Evolutionary conservation across 2,329 filamentous ascomycete species (phyloP), one percentile per base, ranked within the genome.

Genomic region (Orbilia quercus): DNA sequence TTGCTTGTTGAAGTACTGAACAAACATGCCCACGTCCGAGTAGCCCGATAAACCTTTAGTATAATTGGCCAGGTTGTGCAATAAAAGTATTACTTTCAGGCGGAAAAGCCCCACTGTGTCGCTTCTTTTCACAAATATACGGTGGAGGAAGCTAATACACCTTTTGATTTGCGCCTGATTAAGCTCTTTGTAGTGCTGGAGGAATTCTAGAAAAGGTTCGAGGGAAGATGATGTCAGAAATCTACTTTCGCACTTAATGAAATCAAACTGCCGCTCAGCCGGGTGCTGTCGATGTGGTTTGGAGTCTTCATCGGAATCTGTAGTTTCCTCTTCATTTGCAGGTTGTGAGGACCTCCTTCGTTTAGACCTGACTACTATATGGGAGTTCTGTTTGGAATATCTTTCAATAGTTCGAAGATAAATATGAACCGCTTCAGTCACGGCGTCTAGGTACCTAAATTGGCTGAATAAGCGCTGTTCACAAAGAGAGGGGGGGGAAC

Each of bases 81-180:
- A 89, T 0, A 98, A 84, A 45, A 91, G 88, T 50, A 99, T 87
- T 36, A 97, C 96, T 79, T 98, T 95, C 3, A 96, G 87, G 7
- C 94, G 88, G 81, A 92, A 98, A 0, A 99, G 84, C 82, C 97
- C 87, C 20, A 97, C 89, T 65, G 89, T 89, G 83, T 95, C 89
- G 50, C 97, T 91, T 80, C 96, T 91, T 82, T 98, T 99, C 84
- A 98, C 98, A 0, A 92, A 92, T 9, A 96, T 85, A 0, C 94
- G 89, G 79, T 98, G 96, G 78, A 99, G 93, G 80, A 94, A 99
- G 5, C 95, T 90, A 81, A 98, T 95, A 11, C 90, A 90, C 4
- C 95, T 88, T 82, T 98, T 98, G 38, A 98, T 83, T 79, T 99
- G 95, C 38, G 88, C 84, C 1, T 88, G 84, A 58, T 88, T 86